Conservation (phyloP, 2,329 filamentous ascomycete species). For the Penicillium capsulatum region DNA sequence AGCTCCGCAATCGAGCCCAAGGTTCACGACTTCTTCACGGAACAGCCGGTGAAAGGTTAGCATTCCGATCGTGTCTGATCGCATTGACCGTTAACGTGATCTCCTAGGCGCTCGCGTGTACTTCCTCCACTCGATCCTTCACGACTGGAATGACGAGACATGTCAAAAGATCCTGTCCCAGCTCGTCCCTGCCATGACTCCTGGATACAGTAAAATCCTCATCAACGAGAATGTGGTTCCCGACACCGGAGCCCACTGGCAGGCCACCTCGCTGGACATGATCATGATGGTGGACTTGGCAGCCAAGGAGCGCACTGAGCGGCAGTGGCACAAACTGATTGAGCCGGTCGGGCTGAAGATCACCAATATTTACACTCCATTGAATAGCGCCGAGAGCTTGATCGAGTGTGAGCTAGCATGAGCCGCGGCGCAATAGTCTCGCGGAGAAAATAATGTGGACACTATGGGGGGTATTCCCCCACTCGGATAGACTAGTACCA, state of each 20-base stretch:
- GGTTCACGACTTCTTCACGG: constrained; percentile 44
- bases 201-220: constrained; percentile 41
- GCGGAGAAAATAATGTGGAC: too few relatives aligned
- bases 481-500: too few relatives aligned
- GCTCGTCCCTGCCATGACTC: constrained; percentile 32
- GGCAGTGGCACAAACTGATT: constrained; percentile 36
- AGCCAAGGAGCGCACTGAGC: constrained; percentile 39
- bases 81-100: too few relatives aligned
- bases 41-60: constrained; percentile 44
- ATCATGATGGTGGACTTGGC: constrained; percentile 41
- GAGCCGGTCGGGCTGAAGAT: constrained; percentile 35
- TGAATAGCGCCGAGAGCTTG: constrained; percentile 19
- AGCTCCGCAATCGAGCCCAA: constrained; percentile 1
- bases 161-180: constrained; percentile 32
- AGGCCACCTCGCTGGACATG: constrained; percentile 37
- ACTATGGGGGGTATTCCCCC: too few relatives aligned
- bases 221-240: constrained; percentile 44
- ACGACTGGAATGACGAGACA: constrained; percentile 35
- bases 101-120: constrained; percentile 35
- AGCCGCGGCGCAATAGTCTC: too few relatives aligned
- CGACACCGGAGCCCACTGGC: constrained; percentile 29
- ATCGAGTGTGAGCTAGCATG: constrained; percentile 23
- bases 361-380: constrained; percentile 29
- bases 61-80: too few relatives aligned
- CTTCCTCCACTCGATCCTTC: constrained; percentile 33